Evolutionary conservation across 371 early-diverging fungal genomes (phyloP).

Genomic region (Mucor circinelloides): DNA sequence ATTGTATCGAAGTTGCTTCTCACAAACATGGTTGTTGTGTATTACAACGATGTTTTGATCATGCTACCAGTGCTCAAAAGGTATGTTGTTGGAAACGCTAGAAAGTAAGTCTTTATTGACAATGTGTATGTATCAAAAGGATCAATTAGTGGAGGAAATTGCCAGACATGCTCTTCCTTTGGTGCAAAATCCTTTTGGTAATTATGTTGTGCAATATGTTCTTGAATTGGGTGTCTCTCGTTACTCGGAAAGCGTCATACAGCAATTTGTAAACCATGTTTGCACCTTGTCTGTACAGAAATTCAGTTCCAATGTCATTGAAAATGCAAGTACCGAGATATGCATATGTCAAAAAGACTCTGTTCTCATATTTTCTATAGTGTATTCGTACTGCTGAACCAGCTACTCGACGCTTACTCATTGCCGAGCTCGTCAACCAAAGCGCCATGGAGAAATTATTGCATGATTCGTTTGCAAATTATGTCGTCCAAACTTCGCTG

Average conservation of each 20-base stretch:
- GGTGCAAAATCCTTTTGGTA: constrained; percentile 95
- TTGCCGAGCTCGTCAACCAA: constrained; percentile 74
- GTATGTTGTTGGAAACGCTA: constrained; percentile 10
- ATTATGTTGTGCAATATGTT: constrained; percentile 98
- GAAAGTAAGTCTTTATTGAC: too few relatives aligned
- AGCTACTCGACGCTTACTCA: constrained; percentile 66
- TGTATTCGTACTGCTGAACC: constrained; percentile 84
- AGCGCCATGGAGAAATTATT: constrained; percentile 73
- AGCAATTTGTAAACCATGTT: constrained; percentile 78
- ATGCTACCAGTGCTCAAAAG: constrained; percentile 73
- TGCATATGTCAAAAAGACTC: neutral
- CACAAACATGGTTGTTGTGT: constrained; percentile 99
- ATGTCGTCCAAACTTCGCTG: constrained; percentile 89
- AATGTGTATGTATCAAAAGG: too few relatives aligned
- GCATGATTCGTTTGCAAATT: constrained; percentile 89
- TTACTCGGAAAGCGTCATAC: constrained; percentile 73
- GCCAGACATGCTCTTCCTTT: constrained; percentile 75
- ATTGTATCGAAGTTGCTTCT: constrained; percentile 88
- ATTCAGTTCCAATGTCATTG: constrained; percentile 93
- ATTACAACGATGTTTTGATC: constrained; percentile 94
- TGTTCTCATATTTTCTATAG: constrained; percentile 12
- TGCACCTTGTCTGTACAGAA: constrained; percentile 84
- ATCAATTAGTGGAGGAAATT: constrained; percentile 78
- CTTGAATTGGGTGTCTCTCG: constrained; percentile 75
- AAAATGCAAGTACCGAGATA: constrained; percentile 58